Evolutionary conservation across 768 basidiomycete species (phyloP), one percentile per base, ranked within the genome.

Genomic region (Daedaleopsis sinensis): DNA sequence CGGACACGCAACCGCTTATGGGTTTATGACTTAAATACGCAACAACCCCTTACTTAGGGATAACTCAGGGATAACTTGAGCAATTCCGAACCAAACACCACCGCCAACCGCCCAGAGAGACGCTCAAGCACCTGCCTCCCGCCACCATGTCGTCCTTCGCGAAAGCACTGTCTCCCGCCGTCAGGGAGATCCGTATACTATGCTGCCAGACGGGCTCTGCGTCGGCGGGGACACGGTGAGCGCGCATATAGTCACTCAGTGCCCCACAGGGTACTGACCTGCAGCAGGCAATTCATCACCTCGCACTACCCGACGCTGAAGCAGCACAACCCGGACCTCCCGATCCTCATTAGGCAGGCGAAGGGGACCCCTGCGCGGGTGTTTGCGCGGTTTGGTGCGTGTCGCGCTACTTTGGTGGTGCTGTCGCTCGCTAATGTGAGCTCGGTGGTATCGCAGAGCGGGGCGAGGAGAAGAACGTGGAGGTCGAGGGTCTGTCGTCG

Each of bases 321-420:
- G 78, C 82, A 90, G 72, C 78, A 89, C 74, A 94, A 94, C 71
- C 93, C 92, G 42, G 88, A 94, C 76, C 77, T 94, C n/a, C 93
- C 91, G 18, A 82, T 93, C 39, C 73, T 94, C 67, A 90, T 94
- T 68, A 82, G 93, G 67, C 90, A 93, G 76, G 93, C 91, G 16
- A 78, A 77, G 55, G 90, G 87, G 39, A 92, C 90, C 9, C 91
- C 90, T 39, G 91, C 91, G 63, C 82, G 93, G 70, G 84, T 84
- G 50, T 94, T 93, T 82, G 92, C 90, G 55, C 81, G 93, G 69
- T 94, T 91, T 71, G 92, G 93, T 94, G 76, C 73, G 90, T 62
- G 11, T 12, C 6, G 1, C n/a, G 27, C 47, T 27, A 23, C 19
- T 32, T 10, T 37, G 27, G 24, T 21, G 9, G 5, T 43, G 35